Evolutionary conservation across 2,329 filamentous ascomycete genomes (phyloP), one percentile per base, ranked within the genome.

Genomic region (Colletotrichum liaoningense): DNA sequence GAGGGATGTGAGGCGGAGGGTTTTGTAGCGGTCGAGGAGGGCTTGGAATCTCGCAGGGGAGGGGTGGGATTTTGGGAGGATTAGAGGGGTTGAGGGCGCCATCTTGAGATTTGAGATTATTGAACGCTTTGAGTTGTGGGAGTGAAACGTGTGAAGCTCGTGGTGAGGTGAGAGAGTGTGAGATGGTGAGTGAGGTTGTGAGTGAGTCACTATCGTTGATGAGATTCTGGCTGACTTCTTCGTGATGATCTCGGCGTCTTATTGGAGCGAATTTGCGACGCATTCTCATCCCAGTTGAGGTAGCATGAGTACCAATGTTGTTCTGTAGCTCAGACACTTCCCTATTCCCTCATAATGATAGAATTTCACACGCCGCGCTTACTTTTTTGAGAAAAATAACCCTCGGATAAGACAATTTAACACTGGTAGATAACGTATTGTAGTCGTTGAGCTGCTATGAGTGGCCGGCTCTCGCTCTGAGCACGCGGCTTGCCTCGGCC

Each of bases 1-100:
- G 28, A 75, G 62, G 9, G 73, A 66, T 8, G 55, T 9, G 8
- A 75, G 73, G 35, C 70, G 73, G 54, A 73, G 64, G 22, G 38
- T 28, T 42, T 73, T 75, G 69, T 73, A 73, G n/a, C 38, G 56
- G 9, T 38, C 6, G 5, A 54, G 16, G 3, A 70, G 62, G 4
- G 38, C 11, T 19, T 46, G 24, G 19, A 38, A 66, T 52, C 42
- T 30, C 4, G 35, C 19, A 12, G 57, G 46, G 5, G 62, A 64
- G 33, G 65, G 14, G 24, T 68, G 69, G 1, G 69, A 69, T 4
- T 46, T 69, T 1, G 73, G 73, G 4, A 74, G 64, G 62, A 19
- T 24, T 12, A 60, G 3, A 19, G 63, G 33, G 64, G 59, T 35
- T 14, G 28, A 30, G 8, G 64, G 22, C 9, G 26, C 6, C 49